Conservation (phyloP, 2,329 filamentous ascomycete genomes). For the Diplodia seriata region DNA sequence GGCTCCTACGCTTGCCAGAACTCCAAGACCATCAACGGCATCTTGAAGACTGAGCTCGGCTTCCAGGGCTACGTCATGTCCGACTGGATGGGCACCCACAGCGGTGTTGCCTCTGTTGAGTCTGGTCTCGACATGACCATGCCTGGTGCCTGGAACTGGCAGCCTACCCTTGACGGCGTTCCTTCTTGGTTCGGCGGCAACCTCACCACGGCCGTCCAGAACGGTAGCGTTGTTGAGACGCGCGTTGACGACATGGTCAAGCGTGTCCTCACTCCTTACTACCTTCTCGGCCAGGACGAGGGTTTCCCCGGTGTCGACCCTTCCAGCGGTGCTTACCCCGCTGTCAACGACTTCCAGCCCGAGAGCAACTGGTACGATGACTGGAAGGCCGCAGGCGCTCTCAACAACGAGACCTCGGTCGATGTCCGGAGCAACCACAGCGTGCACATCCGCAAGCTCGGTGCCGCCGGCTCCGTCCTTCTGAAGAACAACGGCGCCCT, state of each 20-base stretch:
- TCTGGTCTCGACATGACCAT: conserved; percentile 39
- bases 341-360: conserved; percentile 19
- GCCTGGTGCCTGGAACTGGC: conserved; percentile 34
- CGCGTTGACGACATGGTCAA: conserved; percentile 57
- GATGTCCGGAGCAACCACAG: conserved; percentile 46
- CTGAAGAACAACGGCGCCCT: conserved; percentile 61
- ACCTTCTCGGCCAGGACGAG: conserved; percentile 51
- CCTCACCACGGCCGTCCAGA: conserved; percentile 49
- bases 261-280: conserved; percentile 57
- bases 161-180: conserved; percentile 60
- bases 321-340: conserved; percentile 27
- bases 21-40: conserved; percentile 53
- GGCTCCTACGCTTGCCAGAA: conserved; percentile 55
- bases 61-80: conserved; percentile 43
- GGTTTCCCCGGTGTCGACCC: conserved; percentile 50
- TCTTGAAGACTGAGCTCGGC: conserved; percentile 58
- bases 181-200: conserved; percentile 39
- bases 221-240: conserved; percentile 49
- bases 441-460: conserved; percentile 49
- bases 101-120: conserved; percentile 40
- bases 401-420: conserved; percentile 27
- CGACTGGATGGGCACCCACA: conserved; percentile 41
- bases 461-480: conserved; percentile 52
- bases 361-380: conserved; percentile 35
- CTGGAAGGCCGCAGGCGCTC: conserved; percentile 35